A percentile compares a stretch with the other conserved stretches of the same genome.
Evolutionary conservation across 1,139 yeast species (phyloP).

Genomic region (Scheffersomyces segobiensis): DNA sequence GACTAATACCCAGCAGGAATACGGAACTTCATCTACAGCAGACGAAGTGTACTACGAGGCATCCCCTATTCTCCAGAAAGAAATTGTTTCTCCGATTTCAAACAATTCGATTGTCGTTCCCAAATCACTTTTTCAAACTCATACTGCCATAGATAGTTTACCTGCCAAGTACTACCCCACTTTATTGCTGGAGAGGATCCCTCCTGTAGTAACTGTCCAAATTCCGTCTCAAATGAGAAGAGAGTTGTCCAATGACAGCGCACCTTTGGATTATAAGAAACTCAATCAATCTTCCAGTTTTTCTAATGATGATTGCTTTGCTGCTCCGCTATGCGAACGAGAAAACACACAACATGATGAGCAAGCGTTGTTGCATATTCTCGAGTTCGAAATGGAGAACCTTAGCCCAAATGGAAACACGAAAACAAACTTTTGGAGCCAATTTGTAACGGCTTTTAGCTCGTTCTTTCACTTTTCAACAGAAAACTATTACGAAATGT

Average conservation of each 20-base stretch:
- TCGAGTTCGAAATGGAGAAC: not conserved
- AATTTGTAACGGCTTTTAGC: not conserved
- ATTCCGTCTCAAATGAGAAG: not conserved
- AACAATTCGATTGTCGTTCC: not conserved
- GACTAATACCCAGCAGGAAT: not conserved
- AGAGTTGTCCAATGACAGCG: not conserved
- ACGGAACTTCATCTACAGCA: not conserved
- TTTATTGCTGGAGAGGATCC: not conserved
- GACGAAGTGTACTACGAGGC: constrained; percentile 3
- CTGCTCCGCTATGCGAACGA: not conserved
- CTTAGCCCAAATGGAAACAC: not conserved
- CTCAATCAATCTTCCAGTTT: not conserved
- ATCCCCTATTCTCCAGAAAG: not conserved
- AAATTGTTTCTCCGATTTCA: not conserved
- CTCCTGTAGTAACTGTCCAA: not conserved
- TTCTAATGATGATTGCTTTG: not conserved
- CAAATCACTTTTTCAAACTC: not conserved
- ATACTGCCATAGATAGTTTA: not conserved
- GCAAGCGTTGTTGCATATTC: not conserved
- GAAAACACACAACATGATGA: not conserved
- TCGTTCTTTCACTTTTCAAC: not conserved
- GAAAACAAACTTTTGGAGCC: not conserved
- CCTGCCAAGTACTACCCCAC: not conserved
- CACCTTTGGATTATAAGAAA: not conserved
- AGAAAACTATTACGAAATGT: constrained; percentile 11